Evolutionary conservation across 2,329 filamentous ascomycete species (phyloP).

Genomic region (Ceratocystis huliohia): DNA sequence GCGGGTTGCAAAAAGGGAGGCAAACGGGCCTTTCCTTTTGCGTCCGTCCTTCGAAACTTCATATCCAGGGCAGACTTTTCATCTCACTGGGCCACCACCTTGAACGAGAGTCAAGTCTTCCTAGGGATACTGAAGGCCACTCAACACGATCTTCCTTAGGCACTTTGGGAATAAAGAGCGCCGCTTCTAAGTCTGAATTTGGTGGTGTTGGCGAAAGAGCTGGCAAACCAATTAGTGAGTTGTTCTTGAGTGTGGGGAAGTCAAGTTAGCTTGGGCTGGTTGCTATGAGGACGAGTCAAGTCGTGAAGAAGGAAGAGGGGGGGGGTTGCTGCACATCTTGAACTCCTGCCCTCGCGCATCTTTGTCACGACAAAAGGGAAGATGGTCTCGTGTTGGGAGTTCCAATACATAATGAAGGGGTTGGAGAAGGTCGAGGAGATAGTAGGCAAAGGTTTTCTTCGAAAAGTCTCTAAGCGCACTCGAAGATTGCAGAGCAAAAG

Average conservation of each 20-base stretch:
- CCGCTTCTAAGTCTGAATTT: background rate
- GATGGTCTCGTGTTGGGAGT: background rate
- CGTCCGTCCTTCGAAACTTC: background rate
- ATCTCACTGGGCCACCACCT: background rate
- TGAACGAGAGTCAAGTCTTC: background rate
- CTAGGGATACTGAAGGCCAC: background rate
- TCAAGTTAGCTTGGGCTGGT: background rate
- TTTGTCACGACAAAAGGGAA: background rate
- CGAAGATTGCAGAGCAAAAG: background rate
- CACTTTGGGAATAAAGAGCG: background rate
- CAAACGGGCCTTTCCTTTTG: background rate
- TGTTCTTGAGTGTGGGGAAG: background rate
- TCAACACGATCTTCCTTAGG: background rate
- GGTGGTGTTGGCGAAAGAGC: background rate
- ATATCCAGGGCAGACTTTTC: background rate
- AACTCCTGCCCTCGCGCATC: background rate
- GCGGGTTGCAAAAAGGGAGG: background rate
- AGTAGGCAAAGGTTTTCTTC: background rate
- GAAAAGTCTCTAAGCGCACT: background rate
- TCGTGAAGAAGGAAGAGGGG: background rate
- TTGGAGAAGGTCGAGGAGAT: background rate
- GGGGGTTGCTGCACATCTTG: background rate
- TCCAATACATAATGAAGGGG: background rate
- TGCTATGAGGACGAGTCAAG: background rate
- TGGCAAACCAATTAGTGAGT: no score